Evolutionary conservation across 208 protist genomes (phyloP).

Genomic region (Trypanosoma lewisi): DNA sequence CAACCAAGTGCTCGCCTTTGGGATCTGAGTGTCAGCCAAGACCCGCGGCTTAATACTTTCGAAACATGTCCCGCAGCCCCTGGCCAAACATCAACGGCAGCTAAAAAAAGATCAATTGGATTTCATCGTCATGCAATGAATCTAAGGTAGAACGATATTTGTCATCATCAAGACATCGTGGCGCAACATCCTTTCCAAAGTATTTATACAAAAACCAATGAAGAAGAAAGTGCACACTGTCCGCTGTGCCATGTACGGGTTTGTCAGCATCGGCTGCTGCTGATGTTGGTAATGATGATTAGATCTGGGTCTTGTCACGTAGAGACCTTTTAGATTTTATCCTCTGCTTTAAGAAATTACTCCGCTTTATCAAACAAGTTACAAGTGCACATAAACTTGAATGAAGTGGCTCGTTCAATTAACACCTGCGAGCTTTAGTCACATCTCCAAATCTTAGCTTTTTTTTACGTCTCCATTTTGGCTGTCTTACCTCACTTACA

Average conservation of each 20-base stretch:
- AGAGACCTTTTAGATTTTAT: neutral
- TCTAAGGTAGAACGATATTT: conserved; percentile 11
- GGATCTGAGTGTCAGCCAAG: neutral
- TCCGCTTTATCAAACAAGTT: conserved; percentile 6
- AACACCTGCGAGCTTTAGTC: neutral
- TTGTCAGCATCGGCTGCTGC: neutral
- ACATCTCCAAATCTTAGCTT: conserved; percentile 12
- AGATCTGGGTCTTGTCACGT: neutral
- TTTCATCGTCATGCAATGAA: conserved; percentile 17
- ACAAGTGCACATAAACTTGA: conserved; percentile 23
- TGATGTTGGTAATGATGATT: too few relatives aligned
- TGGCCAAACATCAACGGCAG: conserved; percentile 25
- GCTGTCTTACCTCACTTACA: neutral
- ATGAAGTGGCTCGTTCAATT: neutral
- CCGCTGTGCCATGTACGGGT: neutral
- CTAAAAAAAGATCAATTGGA: conserved; percentile 35
- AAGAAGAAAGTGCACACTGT: conserved; percentile 8
- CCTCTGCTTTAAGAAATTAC: neutral
- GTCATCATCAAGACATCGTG: conserved; percentile 9
- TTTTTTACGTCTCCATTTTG: neutral
- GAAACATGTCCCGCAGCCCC: conserved; percentile 15
- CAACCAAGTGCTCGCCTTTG: neutral
- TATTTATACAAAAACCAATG: conserved; percentile 18
- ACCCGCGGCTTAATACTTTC: neutral
- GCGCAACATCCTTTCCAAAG: conserved; percentile 5